Conservation (phyloP, 441 rosid species). For the Oxalis stricta region DNA sequence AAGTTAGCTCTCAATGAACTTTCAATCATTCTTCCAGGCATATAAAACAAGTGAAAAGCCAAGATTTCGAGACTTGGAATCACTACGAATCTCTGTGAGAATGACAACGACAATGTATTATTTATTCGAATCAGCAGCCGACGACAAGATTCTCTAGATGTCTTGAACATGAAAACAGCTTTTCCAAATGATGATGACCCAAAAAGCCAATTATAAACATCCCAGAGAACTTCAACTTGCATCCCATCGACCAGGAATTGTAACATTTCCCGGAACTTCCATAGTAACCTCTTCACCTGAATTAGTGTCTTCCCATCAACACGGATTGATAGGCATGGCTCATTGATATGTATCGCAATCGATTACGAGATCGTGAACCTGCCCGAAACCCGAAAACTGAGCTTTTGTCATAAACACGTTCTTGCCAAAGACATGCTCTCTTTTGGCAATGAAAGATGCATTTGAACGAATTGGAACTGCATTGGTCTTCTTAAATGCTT, state of each 20-base stretch:
- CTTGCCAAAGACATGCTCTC: slow-evolving; percentile 25
- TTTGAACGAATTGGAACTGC: slow-evolving; percentile 26
- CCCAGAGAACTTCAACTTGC: slow-evolving; percentile 69
- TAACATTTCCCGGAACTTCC: slow-evolving; percentile 86
- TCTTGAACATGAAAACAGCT: slow-evolving; percentile 83
- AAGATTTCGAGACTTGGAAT: slow-evolving; percentile 41
- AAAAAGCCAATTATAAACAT: slow-evolving; percentile 77
- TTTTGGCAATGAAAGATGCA: slow-evolving; percentile 10
- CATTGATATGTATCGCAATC: slow-evolving; percentile 46
- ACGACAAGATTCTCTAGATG: slow-evolving; percentile 54
- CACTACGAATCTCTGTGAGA: slow-evolving; percentile 50
- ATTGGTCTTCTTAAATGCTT: slow-evolving; percentile 51
- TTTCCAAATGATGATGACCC: slow-evolving; percentile 41
- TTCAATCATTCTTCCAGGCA: slow-evolving; percentile 82
- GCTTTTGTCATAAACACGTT: slow-evolving; percentile 14
- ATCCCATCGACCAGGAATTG: slow-evolving; percentile 58
- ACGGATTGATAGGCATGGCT: slow-evolving; percentile 50
- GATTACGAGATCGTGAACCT: slow-evolving; percentile 43
- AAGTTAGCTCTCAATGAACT: slow-evolving; percentile 35
- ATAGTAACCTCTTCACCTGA: slow-evolving; percentile 56
- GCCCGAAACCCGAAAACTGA: slow-evolving; percentile 18
- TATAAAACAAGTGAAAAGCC: slow-evolving; percentile 66
- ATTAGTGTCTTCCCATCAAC: slow-evolving; percentile 57
- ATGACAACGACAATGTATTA: slow-evolving; percentile 37
- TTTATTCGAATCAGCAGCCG: slow-evolving; percentile 38